A percentile compares a stretch with the other conserved stretches of the same genome.
Conservation (phyloP, 257 asterid species). For the Henckelia pumila region DNA sequence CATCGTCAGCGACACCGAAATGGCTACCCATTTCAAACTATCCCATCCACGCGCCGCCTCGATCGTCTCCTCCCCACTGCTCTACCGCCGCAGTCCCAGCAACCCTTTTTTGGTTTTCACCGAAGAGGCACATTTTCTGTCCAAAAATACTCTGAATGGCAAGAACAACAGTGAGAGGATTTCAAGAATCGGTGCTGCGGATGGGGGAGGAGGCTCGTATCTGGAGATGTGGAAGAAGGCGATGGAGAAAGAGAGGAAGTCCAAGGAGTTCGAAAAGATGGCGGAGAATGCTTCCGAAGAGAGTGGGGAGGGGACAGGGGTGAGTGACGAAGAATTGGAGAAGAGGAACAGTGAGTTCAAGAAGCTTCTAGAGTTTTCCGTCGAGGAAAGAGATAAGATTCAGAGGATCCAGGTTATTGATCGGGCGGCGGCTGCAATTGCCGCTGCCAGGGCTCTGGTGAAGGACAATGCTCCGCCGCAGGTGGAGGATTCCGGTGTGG, state of each 20-base stretch:
- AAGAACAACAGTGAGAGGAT: conserved; percentile 13
- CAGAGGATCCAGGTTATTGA: conserved; percentile 92
- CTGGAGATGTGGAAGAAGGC: conserved; percentile 30
- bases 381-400: conserved; percentile 73
- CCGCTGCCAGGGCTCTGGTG: conserved; percentile 78
- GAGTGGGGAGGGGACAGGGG: conserved; percentile 22
- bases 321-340: conserved; percentile 49
- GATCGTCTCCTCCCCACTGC: conserved; percentile 49
- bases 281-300: conserved; percentile 33
- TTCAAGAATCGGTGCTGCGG: neutral
- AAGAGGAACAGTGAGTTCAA: conserved; percentile 58
- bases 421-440: conserved; percentile 97
- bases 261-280: conserved; percentile 55
- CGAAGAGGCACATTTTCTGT: neutral
- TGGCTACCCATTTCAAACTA: conserved; percentile 58
- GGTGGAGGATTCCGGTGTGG: conserved; percentile 32
- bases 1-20: conserved; percentile 26
- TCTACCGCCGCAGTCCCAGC: neutral
- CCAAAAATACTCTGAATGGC: neutral
- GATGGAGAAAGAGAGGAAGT: conserved; percentile 60
- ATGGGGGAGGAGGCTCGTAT: neutral
- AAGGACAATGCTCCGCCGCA: conserved; percentile 44
- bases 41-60: conserved; percentile 31
- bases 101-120: neutral
- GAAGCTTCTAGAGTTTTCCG: conserved; percentile 64